Conservation (phyloP, 2,329 filamentous ascomycete species). For the Colletotrichum melonis region DNA sequence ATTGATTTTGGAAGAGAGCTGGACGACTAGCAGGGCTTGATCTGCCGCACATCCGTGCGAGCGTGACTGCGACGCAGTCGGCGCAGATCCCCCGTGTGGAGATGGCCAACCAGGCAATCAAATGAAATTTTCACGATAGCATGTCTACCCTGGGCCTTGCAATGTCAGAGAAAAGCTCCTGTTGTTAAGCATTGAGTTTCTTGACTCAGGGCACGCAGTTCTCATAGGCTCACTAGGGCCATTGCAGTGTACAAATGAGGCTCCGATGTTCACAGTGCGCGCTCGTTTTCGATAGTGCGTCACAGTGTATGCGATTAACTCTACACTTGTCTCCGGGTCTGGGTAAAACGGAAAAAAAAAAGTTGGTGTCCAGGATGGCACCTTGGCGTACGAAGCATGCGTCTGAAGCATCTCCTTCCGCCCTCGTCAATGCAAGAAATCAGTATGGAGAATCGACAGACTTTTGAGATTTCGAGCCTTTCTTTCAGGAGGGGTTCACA, state of each 20-base stretch:
- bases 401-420: neutral
- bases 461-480: neutral
- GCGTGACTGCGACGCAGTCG: slow-evolving; percentile 18
- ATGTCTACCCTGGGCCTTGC: slow-evolving; percentile 14
- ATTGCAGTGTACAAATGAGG: neutral
- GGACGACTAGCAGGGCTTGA: slow-evolving; percentile 56
- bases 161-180: slow-evolving; percentile 34
- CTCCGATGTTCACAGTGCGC: slow-evolving; percentile 15
- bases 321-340: slow-evolving; percentile 21
- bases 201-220: slow-evolving; percentile 18
- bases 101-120: slow-evolving; percentile 21
- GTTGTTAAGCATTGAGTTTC: slow-evolving; percentile 17
- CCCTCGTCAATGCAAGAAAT: slow-evolving; percentile 5
- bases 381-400: slow-evolving; percentile 16
- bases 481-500: slow-evolving; percentile 2
- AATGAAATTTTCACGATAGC: slow-evolving; percentile 11
- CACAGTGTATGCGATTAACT: slow-evolving; percentile 30
- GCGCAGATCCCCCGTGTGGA: slow-evolving; percentile 34
- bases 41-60: slow-evolving; percentile 28
- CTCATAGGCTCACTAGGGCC: neutral
- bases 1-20: slow-evolving; percentile 74
- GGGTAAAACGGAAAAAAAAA: neutral
- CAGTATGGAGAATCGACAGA: neutral
- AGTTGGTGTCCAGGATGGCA: slow-evolving; percentile 14
- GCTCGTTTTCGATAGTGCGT: neutral